Conservation (phyloP, 305 asterid species). For the Fraxinus paxiana region DNA sequence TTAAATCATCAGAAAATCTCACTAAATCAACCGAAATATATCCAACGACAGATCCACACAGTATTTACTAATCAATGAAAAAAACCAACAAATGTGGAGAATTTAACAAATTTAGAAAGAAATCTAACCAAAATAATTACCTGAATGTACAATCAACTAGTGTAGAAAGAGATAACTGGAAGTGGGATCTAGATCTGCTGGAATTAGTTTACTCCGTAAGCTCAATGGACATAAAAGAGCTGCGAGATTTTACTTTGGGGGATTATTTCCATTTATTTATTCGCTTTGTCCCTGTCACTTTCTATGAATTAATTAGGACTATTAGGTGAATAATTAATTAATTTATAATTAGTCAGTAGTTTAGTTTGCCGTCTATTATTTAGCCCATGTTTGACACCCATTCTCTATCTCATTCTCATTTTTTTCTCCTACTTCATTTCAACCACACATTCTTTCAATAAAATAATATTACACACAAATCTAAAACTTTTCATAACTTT, state of each 20-base stretch:
- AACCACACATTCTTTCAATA: too few species aligned
- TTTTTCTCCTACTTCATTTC: too few species aligned
- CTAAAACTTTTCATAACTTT: too few species aligned
- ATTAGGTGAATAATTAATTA: background rate
- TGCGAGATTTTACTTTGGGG: slow-evolving; percentile 22
- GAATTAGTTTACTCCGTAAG: slow-evolving; percentile 22
- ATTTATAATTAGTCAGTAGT: too few species aligned
- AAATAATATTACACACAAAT: too few species aligned
- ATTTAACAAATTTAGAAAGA: background rate
- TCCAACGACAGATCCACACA: slow-evolving; percentile 5
- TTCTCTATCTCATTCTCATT: too few species aligned
- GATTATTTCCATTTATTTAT: background rate
- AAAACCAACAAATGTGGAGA: background rate
- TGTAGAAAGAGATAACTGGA: slow-evolving; percentile 18
- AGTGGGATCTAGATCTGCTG: slow-evolving; percentile 48
- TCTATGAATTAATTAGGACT: slow-evolving; percentile 1
- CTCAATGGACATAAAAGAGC: slow-evolving; percentile 2
- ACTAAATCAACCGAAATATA: slow-evolving; percentile 5
- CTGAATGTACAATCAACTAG: slow-evolving; percentile 13
- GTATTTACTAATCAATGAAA: background rate
- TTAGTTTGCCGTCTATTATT: too few species aligned
- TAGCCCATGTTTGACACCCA: too few species aligned
- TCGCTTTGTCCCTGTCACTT: slow-evolving; percentile 18
- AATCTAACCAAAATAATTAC: slow-evolving; percentile 16
- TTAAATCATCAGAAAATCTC: background rate